Evolutionary conservation across 2,329 filamentous ascomycete species (phyloP).

Genomic region (Lachnum nothofagi): DNA sequence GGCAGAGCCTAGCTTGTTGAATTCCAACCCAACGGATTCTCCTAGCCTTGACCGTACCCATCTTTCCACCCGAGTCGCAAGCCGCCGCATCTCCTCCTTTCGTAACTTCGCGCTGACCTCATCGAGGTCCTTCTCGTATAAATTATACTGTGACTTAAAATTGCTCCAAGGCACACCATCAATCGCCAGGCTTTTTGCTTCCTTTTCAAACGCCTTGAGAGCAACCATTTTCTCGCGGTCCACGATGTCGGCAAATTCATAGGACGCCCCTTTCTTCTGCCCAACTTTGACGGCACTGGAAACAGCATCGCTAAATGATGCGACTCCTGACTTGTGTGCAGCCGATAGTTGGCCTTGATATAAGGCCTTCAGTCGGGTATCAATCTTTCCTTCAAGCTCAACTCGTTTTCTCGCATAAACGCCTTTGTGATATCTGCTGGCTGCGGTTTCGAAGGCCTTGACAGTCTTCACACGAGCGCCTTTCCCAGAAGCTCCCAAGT

Average conservation of each 20-base stretch:
- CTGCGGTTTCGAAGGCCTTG: constrained; percentile 82
- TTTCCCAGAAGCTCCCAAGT: constrained; percentile 70
- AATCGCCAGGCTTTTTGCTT: constrained; percentile 70
- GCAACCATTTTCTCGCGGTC: constrained; percentile 73
- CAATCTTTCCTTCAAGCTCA: constrained; percentile 82
- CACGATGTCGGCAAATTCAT: constrained; percentile 95
- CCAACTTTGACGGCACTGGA: constrained; percentile 81
- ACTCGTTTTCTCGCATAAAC: constrained; percentile 81
- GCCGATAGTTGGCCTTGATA: constrained; percentile 85
- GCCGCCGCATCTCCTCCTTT: constrained; percentile 90
- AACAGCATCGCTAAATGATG: constrained; percentile 81
- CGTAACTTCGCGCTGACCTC: constrained; percentile 79
- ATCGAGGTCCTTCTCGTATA: constrained; percentile 88
- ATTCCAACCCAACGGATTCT: constrained; percentile 85
- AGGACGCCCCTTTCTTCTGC: constrained; percentile 83
- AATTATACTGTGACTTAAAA: constrained; percentile 70
- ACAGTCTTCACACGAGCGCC: constrained; percentile 66
- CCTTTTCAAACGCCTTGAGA: constrained; percentile 67
- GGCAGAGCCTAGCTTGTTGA: constrained; percentile 91
- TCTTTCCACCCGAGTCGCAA: constrained; percentile 85
- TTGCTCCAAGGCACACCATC: constrained; percentile 82
- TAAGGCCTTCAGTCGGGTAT: constrained; percentile 78
- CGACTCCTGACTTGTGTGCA: constrained; percentile 82
- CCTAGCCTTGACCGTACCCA: constrained; percentile 86
- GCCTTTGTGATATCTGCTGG: constrained; percentile 92